Evolutionary conservation across 1,139 yeast species (phyloP).

Genomic region (Spathaspora sp.): DNA sequence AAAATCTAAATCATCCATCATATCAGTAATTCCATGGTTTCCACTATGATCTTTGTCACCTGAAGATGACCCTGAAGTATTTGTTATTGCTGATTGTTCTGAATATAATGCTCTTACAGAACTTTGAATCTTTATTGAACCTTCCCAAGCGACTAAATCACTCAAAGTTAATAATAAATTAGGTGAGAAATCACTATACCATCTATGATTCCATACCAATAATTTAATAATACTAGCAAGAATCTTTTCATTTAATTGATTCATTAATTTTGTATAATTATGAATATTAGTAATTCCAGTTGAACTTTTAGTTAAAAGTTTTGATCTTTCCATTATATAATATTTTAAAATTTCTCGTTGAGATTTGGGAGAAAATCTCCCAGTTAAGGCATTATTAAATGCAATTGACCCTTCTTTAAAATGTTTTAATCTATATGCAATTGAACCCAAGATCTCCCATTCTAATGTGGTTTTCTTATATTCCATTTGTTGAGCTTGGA

Average conservation of each 20-base stretch:
- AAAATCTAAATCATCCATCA: constrained; percentile 53
- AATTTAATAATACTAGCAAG: constrained; percentile 73
- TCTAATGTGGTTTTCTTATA: constrained; percentile 81
- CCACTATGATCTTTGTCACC: constrained; percentile 20
- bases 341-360: constrained; percentile 72
- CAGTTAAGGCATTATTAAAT: constrained; percentile 71
- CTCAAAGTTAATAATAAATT: constrained; percentile 54
- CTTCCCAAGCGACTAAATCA: constrained; percentile 70
- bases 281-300: constrained; percentile 21
- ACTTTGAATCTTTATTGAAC: constrained; percentile 71
- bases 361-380: constrained; percentile 80
- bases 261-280: constrained; percentile 41
- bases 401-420: constrained; percentile 81
- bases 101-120: constrained; percentile 75
- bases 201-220: constrained; percentile 93
- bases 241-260: constrained; percentile 57
- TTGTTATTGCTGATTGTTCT: constrained; percentile 25
- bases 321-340: constrained; percentile 51
- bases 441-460: constrained; percentile 89
- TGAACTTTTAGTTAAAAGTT: constrained; percentile 32
- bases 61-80: constrained; percentile 14
- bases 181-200: constrained; percentile 92
- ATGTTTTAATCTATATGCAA: constrained; percentile 78
- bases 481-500: constrained; percentile 69
- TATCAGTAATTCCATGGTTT: constrained; percentile 57